A percentile compares a stretch with the other conserved stretches of the same genome.
Evolutionary conservation across 805 yeast species (phyloP).

Genomic region (Priceomyces carsonii): DNA sequence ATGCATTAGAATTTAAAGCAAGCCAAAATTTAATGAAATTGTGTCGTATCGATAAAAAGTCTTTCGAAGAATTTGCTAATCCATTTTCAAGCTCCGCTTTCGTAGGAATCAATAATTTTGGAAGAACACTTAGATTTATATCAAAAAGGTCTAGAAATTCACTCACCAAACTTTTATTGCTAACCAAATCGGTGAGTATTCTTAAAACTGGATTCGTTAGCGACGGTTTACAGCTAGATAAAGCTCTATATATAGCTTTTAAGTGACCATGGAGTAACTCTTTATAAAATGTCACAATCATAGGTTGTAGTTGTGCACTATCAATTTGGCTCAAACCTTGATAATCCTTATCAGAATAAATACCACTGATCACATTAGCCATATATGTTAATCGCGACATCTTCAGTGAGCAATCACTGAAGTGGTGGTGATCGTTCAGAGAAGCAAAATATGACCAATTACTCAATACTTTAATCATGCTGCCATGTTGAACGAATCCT

Average conservation of each 20-base stretch:
- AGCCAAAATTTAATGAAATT: constrained; percentile 66
- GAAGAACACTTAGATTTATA: constrained; percentile 58
- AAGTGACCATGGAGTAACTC: constrained; percentile 56
- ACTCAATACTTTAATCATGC: constrained; percentile 33
- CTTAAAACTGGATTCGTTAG: constrained; percentile 63
- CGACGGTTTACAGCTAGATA: constrained; percentile 58
- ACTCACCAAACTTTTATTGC: constrained; percentile 51
- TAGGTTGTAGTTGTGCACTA: constrained; percentile 16
- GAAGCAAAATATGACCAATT: constrained; percentile 46
- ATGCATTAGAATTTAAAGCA: constrained; percentile 46
- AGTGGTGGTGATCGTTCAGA: constrained; percentile 52
- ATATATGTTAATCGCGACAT: constrained; percentile 32
- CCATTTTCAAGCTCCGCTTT: constrained; percentile 45
- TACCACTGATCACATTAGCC: constrained; percentile 10
- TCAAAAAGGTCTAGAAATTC: constrained; percentile 70
- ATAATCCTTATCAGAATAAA: background rate
- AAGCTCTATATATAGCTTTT: constrained; percentile 67
- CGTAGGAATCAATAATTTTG: constrained; percentile 60
- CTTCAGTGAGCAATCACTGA: constrained; percentile 44
- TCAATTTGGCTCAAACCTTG: constrained; percentile 2
- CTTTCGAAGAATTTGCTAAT: constrained; percentile 20
- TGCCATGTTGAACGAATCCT: constrained; percentile 27
- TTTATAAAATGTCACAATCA: constrained; percentile 42
- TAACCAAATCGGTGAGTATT: constrained; percentile 51
- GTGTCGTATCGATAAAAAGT: constrained; percentile 49